phyloP scores from a whole-genome alignment of 805 yeast species.

The Brettanomyces nanus region DNA sequence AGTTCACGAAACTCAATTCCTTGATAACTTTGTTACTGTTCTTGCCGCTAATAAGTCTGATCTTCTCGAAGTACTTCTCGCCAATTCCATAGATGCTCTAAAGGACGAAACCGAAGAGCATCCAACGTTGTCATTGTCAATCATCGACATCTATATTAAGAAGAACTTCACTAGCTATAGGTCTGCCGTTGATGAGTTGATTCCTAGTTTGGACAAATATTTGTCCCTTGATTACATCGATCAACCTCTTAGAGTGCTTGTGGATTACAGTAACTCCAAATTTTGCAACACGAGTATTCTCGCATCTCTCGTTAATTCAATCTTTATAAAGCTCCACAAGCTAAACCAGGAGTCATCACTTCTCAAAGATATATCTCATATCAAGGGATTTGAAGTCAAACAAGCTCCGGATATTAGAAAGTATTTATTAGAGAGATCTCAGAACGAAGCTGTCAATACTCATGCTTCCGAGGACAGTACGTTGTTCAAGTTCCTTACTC shows the following conservation, averaged over 20 bases:
- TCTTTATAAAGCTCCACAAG: constrained; percentile 4
- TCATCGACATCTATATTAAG: constrained; percentile 22
- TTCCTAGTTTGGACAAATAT: constrained; percentile 28
- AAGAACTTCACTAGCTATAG: constrained; percentile 14
- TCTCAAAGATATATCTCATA: constrained; percentile 4
- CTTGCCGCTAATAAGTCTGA: constrained; percentile 13
- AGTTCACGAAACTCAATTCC: constrained; percentile 10
- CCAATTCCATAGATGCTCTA: constrained; percentile 21
- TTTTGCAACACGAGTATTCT: constrained; percentile 1
- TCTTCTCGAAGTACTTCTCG: constrained; percentile 13
- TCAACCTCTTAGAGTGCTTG: constrained; percentile 25
- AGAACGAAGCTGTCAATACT: not conserved
- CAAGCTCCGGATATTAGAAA: constrained; percentile 7
- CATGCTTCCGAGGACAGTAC: not conserved
- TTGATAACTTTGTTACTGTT: constrained; percentile 18
- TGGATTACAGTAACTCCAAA: constrained; percentile 17
- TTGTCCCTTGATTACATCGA: constrained; percentile 25
- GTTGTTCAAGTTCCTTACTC: constrained; percentile 26
- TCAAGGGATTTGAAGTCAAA: constrained; percentile 9
- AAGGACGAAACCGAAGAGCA: constrained; percentile 13
- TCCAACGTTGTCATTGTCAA: constrained; percentile 20
- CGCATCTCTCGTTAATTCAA: constrained; percentile 4
- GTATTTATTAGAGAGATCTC: constrained; percentile 6
- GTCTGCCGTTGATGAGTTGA: constrained; percentile 25
- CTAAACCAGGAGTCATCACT: constrained; percentile 1